Conservation (phyloP, 345 rosid species). For the Trapa bicornis region DNA sequence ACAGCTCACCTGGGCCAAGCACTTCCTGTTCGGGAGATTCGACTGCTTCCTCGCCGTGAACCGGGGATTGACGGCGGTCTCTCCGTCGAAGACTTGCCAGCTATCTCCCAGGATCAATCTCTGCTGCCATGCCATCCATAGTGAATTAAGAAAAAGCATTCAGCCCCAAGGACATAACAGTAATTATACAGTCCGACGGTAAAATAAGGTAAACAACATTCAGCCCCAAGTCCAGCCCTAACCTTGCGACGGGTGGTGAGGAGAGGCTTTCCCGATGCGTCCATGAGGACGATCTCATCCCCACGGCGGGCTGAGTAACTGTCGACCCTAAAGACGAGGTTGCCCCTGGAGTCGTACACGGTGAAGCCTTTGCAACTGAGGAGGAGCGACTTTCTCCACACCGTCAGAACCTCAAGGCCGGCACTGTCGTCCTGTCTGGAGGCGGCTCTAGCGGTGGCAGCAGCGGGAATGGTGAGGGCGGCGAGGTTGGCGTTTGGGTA, state of each 20-base stretch:
- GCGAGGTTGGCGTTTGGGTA: constrained; percentile 31
- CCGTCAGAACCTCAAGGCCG: constrained; percentile 31
- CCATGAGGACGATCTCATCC: constrained; percentile 79
- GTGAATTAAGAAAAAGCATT: not conserved
- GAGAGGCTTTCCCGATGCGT: constrained; percentile 70
- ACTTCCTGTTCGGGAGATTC: constrained; percentile 30
- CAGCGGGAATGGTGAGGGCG: too few relatives aligned
- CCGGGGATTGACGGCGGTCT: constrained; percentile 40
- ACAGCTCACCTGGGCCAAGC: constrained; percentile 43
- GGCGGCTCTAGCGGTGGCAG: too few relatives aligned
- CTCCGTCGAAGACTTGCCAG: constrained; percentile 84
- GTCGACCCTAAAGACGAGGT: constrained; percentile 73
- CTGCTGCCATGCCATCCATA: constrained; percentile 15
- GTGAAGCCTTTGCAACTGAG: constrained; percentile 95
- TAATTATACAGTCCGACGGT: not conserved
- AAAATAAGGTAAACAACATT: not conserved
- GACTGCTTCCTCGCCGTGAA: constrained; percentile 44
- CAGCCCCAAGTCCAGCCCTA: too few relatives aligned
- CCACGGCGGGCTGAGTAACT: constrained; percentile 46
- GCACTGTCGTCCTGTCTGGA: too few relatives aligned
- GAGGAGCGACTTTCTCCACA: constrained; percentile 88
- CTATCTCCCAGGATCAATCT: constrained; percentile 57
- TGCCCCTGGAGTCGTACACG: constrained; percentile 58
- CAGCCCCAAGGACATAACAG: not conserved
- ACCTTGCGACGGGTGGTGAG: constrained; percentile 87